Evolutionary conservation across 1,139 yeast genomes (phyloP).

Genomic region (Magnusiomyces paraingens): DNA sequence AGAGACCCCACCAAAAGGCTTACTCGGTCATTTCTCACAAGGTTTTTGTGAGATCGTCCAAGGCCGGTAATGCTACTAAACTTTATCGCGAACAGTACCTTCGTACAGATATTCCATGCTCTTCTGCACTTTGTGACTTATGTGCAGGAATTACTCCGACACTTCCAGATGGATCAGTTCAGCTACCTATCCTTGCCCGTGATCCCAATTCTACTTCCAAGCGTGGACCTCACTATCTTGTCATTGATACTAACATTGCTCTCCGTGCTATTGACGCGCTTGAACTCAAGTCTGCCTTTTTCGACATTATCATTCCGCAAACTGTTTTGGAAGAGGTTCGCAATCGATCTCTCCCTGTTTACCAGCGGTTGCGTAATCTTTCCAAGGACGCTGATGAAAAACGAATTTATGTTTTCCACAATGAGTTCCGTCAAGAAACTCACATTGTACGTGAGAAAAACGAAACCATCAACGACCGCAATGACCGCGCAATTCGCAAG

Average conservation of each 20-base stretch:
- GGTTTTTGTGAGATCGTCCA: conserved; percentile 77
- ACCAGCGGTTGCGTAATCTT: conserved; percentile 72
- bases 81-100: conserved; percentile 91
- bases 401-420: conserved; percentile 85
- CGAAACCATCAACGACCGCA: conserved; percentile 83
- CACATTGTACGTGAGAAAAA: conserved; percentile 54
- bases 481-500: conserved; percentile 82
- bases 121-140: conserved; percentile 57
- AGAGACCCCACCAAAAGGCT: conserved; percentile 18
- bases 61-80: conserved; percentile 85
- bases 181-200: conserved; percentile 39
- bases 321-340: conserved; percentile 91
- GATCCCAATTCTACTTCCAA: conserved; percentile 52
- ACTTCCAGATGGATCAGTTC: conserved; percentile 38
- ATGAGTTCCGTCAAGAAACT: conserved; percentile 77
- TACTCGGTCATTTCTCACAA: conserved; percentile 48
- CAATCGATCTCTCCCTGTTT: conserved; percentile 81
- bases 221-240: conserved; percentile 63
- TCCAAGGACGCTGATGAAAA: conserved; percentile 68
- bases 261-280: conserved; percentile 84
- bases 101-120: conserved; percentile 87
- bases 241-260: conserved; percentile 84
- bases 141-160: conserved; percentile 42
- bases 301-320: conserved; percentile 89
- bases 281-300: conserved; percentile 71